phyloP scores from a whole-genome alignment of 2,329 filamentous ascomycete genomes.

The Stachybotrys chlorohalonatus region DNA sequence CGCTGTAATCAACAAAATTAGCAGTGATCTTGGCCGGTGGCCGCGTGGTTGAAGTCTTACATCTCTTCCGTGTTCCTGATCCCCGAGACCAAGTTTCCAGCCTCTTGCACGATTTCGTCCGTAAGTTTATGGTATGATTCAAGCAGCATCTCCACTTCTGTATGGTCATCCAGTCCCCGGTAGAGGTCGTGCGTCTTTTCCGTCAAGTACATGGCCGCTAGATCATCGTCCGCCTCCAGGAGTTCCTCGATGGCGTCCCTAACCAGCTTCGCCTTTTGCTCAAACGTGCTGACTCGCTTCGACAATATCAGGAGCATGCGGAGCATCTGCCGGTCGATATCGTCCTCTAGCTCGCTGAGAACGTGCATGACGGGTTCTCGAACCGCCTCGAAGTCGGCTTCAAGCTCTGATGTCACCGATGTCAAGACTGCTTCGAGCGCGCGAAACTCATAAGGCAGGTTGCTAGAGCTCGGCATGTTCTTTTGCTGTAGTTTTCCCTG shows the following conservation, averaged over 20 bases:
- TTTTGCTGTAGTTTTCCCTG: conserved; percentile 88
- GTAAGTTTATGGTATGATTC: conserved; percentile 98
- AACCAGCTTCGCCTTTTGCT: conserved; percentile 91
- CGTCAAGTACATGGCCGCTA: conserved; percentile 89
- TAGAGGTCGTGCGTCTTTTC: conserved; percentile 71
- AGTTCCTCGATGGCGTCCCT: conserved; percentile 92
- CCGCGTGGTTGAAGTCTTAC: conserved; percentile 39
- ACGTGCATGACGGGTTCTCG: conserved; percentile 86
- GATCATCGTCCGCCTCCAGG: conserved; percentile 90
- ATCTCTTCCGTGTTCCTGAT: conserved; percentile 99
- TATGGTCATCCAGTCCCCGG: conserved; percentile 77
- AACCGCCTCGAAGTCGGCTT: conserved; percentile 90
- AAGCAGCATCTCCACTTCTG: conserved; percentile 91
- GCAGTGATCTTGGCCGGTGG: background rate
- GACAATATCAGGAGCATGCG: conserved; percentile 85
- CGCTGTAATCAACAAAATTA: conserved; percentile 37
- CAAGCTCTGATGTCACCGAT: conserved; percentile 82
- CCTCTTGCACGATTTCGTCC: conserved; percentile 95
- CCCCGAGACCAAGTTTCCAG: conserved; percentile 83
- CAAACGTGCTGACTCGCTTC: conserved; percentile 92
- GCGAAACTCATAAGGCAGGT: conserved; percentile 88
- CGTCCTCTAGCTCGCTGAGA: conserved; percentile 83
- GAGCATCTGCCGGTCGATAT: conserved; percentile 91
- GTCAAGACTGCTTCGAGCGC: conserved; percentile 92
- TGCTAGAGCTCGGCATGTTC: conserved; percentile 44